A percentile compares a stretch with the other conserved stretches of the same genome.
These are phyloP conservation scores for Lipomyces kockii DNA, from an alignment of 805 yeast genomes.

Conservation along the genomic window DNA sequence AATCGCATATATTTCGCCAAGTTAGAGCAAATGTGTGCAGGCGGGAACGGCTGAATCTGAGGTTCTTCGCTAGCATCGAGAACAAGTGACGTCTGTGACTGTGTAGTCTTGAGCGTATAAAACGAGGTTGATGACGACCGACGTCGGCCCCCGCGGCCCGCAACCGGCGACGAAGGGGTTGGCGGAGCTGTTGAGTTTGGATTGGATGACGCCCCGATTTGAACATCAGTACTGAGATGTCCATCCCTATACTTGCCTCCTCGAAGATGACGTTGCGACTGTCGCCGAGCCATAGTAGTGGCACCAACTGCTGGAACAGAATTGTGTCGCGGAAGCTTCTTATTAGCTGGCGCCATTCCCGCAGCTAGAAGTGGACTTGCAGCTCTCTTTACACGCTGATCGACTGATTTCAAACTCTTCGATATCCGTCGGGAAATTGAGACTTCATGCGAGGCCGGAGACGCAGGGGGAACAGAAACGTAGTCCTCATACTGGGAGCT, in stretches of 20 bases:
- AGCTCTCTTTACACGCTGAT: slow-evolving; percentile 7
- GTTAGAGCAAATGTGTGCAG: slow-evolving; percentile 40
- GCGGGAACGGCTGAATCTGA: slow-evolving; percentile 39
- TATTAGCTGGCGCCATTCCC: not conserved
- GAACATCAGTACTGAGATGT: not conserved
- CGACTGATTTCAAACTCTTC: slow-evolving; percentile 20
- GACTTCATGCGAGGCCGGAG: slow-evolving; percentile 16
- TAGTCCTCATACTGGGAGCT: slow-evolving; percentile 25
- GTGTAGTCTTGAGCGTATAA: slow-evolving; percentile 28
- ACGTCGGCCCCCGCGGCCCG: slow-evolving; percentile 12
- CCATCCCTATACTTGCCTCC: slow-evolving; percentile 5
- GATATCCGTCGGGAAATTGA: slow-evolving; percentile 28
- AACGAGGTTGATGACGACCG: slow-evolving; percentile 21
- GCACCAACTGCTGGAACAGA: slow-evolving; percentile 10
- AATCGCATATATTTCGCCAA: slow-evolving; percentile 44
- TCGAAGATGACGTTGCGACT: slow-evolving; percentile 5
- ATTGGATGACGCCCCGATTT: slow-evolving; percentile 7
- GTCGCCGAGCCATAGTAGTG: slow-evolving; percentile 3
- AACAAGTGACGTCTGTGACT: slow-evolving; percentile 35
- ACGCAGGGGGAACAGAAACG: slow-evolving; percentile 17
- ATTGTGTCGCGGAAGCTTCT: slow-evolving; percentile 19
- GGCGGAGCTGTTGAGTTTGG: not conserved
- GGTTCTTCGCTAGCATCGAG: slow-evolving; percentile 28
- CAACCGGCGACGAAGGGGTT: slow-evolving; percentile 4
- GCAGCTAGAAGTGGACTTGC: not conserved